Base-by-base conservation (phyloP, 2,329 filamentous ascomycete species). In the Hymenoscyphus occultus region DNA sequence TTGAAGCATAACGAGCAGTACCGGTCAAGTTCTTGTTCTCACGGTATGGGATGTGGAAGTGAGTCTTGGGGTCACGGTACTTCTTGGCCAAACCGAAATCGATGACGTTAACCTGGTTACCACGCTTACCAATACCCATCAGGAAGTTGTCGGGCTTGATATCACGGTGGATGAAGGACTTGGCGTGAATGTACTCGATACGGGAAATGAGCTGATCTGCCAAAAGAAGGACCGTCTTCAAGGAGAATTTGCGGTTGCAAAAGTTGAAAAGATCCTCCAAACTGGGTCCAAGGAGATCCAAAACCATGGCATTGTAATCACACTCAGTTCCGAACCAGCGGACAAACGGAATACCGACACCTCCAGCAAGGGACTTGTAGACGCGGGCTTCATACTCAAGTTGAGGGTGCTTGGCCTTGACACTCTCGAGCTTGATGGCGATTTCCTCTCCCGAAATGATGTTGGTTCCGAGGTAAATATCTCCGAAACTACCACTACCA, bases 1-100 rank as follows among this genome's bases (percentile, higher is more conserved):
- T 99, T 69, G 91, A 96, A 69, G 95, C 95, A 81, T 99, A 99
- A 78, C 95, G 94, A 74, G 95, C 95, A 75, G 95, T 99, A 79
- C 95, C 95, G 63, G 95, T 99, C 80, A 99, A 83, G 86, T 98
- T 98, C 91, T 99, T 98, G 90, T 98, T 98, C 92, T 98, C 95
- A 82, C 95, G 90, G 86, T 99, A 98, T 58, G 95, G 95, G 68
- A 98, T 99, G 81, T 99, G 95, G 84, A 98, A 98, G 82, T 98
- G 94, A 66, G 95, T 98, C 90, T 99, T 99, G 67, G 95, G 95
- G 84, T 98, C 95, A 72, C 95, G 91, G 84, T 98, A 99, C 84
- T 98, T 98, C 90, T 98, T 99, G 77, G 95, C 95, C 71, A 99
- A 84, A 84, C 95, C 95, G 74, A 99, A 99, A 80, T 98, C 95